Evolutionary conservation across 176 grass and related monocot genomes (phyloP), one percentile per base, ranked within the genome.

Genomic region (Avena eriantha): DNA sequence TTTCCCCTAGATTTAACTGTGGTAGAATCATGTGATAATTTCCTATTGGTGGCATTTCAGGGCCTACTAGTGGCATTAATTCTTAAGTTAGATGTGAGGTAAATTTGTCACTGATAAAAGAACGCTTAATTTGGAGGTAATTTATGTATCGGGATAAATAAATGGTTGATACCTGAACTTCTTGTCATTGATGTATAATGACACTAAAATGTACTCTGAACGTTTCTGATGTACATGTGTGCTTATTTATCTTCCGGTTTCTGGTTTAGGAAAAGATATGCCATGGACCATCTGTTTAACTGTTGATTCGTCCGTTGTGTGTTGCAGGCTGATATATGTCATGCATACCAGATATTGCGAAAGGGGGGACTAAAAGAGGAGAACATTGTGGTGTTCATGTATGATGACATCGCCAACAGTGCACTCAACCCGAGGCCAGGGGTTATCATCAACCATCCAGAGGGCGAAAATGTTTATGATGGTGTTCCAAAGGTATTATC

Each of bases 311-410:
- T 35, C 64, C 2, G n/a, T 41, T 14, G 47, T 76, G 51, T 10
- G 12, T 71, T 81, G 80, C 75, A 98, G 93, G 91, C 96, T 50
- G 96, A 98, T 92, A 48, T 98, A 87, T 98, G 93, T 69, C 96
- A 98, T 67, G 96, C 96, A 19, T 98, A 94, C 85, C 93, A 95
- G 77, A 85, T 98, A 89, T 80, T 95, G 51, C 35, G 17, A 61
- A 90, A 87, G 23, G 91, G 96, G 31, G 93, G 91, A 2, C 29
- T 95, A 33, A 98, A 89, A 41, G 93, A 94, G 75, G 91, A 98
- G 60, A 95, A 98, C 87, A 98, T 98, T 51, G 91, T 93, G 34
- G 96, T 95, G 17, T 95, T 92, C 79, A 98, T 98, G 96, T 91
- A 95, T 53, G 93, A 95, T 82, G 96, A 98, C 41, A 76, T 98